phyloP scores from a whole-genome alignment of 2,329 filamentous ascomycete genomes.

The Diaporthe sp. region DNA sequence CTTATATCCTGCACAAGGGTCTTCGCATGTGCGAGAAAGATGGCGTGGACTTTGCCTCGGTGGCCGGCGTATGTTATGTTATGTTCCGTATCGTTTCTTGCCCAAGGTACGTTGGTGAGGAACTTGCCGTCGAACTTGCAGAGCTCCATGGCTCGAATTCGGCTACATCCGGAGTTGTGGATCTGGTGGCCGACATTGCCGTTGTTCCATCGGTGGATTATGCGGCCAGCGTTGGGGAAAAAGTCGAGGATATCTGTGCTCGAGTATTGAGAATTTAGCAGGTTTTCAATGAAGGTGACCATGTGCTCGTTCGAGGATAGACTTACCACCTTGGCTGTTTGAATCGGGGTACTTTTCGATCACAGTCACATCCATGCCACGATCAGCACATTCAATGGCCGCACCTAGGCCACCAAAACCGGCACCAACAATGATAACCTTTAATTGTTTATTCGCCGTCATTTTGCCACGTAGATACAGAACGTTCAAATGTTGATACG shows the following conservation, averaged over 20 bases:
- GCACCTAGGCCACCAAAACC: background rate
- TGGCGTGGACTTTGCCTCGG: conserved; percentile 22
- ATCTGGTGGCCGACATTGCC: conserved; percentile 21
- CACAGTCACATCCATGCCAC: conserved; percentile 6
- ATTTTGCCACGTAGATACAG: background rate
- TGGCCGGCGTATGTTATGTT: conserved; percentile 19
- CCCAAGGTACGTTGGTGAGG: conserved; percentile 12
- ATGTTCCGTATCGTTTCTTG: background rate
- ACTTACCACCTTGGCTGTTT: conserved; percentile 9
- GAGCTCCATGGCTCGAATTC: conserved; percentile 13
- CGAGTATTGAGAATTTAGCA: background rate
- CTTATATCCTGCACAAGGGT: background rate
- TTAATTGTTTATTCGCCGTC: background rate
- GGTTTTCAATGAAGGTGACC: accelerated
- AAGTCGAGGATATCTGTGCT: conserved; percentile 13
- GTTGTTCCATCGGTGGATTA: conserved; percentile 31
- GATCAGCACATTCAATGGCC: background rate
- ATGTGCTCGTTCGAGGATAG: no score
- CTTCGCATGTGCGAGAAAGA: background rate
- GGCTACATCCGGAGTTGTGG: background rate
- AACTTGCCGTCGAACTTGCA: conserved; percentile 10
- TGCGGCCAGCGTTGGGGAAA: conserved; percentile 26
- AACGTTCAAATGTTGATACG: background rate
- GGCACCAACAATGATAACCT: conserved; percentile 1
- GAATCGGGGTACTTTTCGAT: conserved; percentile 3